Base-by-base conservation (phyloP, 805 yeast species). In the Candida alai region DNA sequence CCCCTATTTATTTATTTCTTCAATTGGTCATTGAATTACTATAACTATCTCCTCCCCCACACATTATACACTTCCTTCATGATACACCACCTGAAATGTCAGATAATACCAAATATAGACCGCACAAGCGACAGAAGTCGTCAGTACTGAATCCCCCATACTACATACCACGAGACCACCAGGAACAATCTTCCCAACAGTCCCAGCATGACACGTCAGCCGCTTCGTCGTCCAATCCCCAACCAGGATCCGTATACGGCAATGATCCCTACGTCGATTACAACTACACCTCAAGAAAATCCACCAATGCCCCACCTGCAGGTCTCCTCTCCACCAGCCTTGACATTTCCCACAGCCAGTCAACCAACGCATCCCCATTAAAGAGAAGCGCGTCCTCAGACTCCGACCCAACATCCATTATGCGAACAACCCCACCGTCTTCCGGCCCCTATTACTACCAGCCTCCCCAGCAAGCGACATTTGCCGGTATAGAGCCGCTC, bases 61-160 rank as follows among this genome's bases (percentile, higher is more conserved):
- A n/a, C n/a, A n/a, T n/a, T n/a, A n/a, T n/a, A n/a, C n/a, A n/a
- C n/a, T n/a, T n/a, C n/a, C n/a, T n/a, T n/a, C n/a, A n/a, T n/a
- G n/a, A n/a, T n/a, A n/a, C n/a, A n/a, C n/a, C n/a, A n/a, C n/a
- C n/a, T n/a, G n/a, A n/a, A n/a, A 29, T 29, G 32, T 11, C 32
- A n/a, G 13, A 29, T 13, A 48, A 43, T 39, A 39, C 41, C 37
- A 44, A 45, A 39, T 33, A 40, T 28, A 43, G 47, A 34, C 35
- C 56, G 12, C 67, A 61, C 43, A 61, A 61, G 42, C 64, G 67
- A 35, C 66, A 60, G 48, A 61, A 61, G 39, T 57, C 62, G 36
- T 57, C 60, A 15, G 30, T 54, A 16, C 58, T 51, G 58, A 57
- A 50, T 42, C 42, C 49, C 7, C 54, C 56, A 21, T 59, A 53